These are phyloP conservation scores for Ilyonectria robusta DNA, from an alignment of 2,329 filamentous ascomycete species.

Conservation along the genomic window DNA sequence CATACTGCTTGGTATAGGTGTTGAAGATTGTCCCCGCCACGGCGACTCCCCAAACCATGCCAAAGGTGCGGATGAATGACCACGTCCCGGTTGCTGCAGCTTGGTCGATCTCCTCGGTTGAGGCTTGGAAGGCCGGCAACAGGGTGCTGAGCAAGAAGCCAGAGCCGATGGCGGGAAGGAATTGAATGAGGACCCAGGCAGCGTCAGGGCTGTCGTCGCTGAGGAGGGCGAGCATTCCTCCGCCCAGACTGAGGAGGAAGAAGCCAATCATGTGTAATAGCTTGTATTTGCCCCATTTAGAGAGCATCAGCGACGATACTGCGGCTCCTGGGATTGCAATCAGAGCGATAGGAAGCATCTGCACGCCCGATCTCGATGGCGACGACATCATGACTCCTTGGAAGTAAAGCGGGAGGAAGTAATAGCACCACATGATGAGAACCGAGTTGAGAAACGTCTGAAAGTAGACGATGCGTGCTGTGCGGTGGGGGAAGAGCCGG, in stretches of 20 bases:
- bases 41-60: slow-evolving; percentile 60
- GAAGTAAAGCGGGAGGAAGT: slow-evolving; percentile 64
- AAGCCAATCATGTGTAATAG: slow-evolving; percentile 55
- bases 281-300: slow-evolving; percentile 52
- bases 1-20: slow-evolving; percentile 41
- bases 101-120: slow-evolving; percentile 52
- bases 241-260: slow-evolving; percentile 55
- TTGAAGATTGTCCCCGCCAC: slow-evolving; percentile 61
- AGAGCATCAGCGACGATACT: slow-evolving; percentile 48
- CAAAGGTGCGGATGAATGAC: slow-evolving; percentile 61
- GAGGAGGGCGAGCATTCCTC: slow-evolving; percentile 59
- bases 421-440: slow-evolving; percentile 54
- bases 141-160: slow-evolving; percentile 60
- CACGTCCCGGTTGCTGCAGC: slow-evolving; percentile 55
- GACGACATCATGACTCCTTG: slow-evolving; percentile 55
- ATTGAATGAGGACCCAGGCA: slow-evolving; percentile 58
- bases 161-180: slow-evolving; percentile 56
- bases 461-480: slow-evolving; percentile 40
- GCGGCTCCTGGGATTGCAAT: slow-evolving; percentile 49
- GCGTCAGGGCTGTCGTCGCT: slow-evolving; percentile 48
- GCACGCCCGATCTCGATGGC: slow-evolving; percentile 52
- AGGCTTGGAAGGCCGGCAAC: slow-evolving; percentile 60
- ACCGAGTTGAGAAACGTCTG: slow-evolving; percentile 43
- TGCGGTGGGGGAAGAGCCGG: slow-evolving; percentile 41
- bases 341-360: slow-evolving; percentile 50